A percentile compares a stretch with the other conserved stretches of the same genome.
Evolutionary conservation across 2,329 filamentous ascomycete genomes (phyloP).

Genomic region (Aspergillus tamarii): DNA sequence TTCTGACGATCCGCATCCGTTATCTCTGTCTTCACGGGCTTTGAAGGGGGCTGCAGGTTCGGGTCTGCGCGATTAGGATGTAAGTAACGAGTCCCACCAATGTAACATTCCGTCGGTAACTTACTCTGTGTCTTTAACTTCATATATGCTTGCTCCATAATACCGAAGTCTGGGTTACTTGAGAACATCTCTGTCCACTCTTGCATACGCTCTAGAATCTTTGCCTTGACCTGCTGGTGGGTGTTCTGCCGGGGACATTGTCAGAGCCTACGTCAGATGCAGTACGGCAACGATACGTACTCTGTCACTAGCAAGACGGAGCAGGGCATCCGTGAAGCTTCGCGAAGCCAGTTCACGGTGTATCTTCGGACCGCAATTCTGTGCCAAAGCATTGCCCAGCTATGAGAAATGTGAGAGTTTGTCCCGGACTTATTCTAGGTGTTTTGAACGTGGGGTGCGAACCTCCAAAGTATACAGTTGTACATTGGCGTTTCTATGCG

Average conservation of each 20-base stretch:
- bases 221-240: slow-evolving; percentile 93
- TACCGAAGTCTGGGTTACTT: slow-evolving; percentile 85
- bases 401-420: slow-evolving; percentile 38
- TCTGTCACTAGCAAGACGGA: slow-evolving; percentile 87
- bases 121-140: slow-evolving; percentile 74
- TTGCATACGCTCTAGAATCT: slow-evolving; percentile 95
- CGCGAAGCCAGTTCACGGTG: slow-evolving; percentile 88
- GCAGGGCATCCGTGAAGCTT: slow-evolving; percentile 89
- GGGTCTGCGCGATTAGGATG: slow-evolving; percentile 67
- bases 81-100: slow-evolving; percentile 11
- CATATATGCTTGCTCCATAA: slow-evolving; percentile 95
- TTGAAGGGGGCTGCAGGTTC: slow-evolving; percentile 85
- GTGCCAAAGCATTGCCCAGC: slow-evolving; percentile 87
- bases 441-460: slow-evolving; percentile 11
- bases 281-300: slow-evolving; percentile 34
- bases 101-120: slow-evolving; percentile 18
- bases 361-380: slow-evolving; percentile 85
- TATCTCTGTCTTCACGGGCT: slow-evolving; percentile 88
- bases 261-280: background rate
- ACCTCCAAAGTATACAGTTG: slow-evolving; percentile 93
- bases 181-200: slow-evolving; percentile 96
- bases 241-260: slow-evolving; percentile 65
- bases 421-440: background rate
- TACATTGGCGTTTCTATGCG: slow-evolving; percentile 93
- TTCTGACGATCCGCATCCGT: slow-evolving; percentile 88